phyloP scores from a whole-genome alignment of 257 asterid species.

The Phtheirospermum japonicum region DNA sequence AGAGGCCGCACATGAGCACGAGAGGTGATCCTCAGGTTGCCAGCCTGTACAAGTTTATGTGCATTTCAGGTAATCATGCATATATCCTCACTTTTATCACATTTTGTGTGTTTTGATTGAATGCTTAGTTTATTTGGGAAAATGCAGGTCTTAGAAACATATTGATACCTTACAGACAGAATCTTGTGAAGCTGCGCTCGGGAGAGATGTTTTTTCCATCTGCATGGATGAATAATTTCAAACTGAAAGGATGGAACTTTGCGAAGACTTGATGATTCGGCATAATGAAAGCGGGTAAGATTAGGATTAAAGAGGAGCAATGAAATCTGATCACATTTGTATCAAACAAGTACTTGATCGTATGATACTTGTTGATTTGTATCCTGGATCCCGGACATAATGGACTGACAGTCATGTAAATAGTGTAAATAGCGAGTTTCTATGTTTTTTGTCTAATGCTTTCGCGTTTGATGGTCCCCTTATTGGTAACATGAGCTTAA shows the following conservation, averaged over 20 bases:
- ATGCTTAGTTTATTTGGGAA: not conserved
- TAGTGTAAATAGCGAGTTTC: not conserved
- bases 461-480: not conserved
- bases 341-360: not conserved
- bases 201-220: conserved; percentile 42
- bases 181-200: conserved; percentile 61
- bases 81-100: not conserved
- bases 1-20: conserved; percentile 62
- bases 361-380: not conserved
- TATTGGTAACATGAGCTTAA: not conserved
- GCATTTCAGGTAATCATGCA: conserved; percentile 62
- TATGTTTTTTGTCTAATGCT: not conserved
- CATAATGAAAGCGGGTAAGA: not conserved
- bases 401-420: not conserved
- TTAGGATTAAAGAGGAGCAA: not conserved
- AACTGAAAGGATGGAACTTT: conserved; percentile 44
- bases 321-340: not conserved
- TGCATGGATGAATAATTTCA: conserved; percentile 48
- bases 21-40: conserved; percentile 76
- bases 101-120: conserved; percentile 8
- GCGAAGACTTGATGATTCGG: conserved; percentile 21
- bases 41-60: conserved; percentile 69
- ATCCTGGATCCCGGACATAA: not conserved
- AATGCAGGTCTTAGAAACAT: conserved; percentile 75
- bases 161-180: conserved; percentile 77